phyloP scores from a whole-genome alignment of 371 early-diverging fungal species.

The Circinella umbellata region DNA sequence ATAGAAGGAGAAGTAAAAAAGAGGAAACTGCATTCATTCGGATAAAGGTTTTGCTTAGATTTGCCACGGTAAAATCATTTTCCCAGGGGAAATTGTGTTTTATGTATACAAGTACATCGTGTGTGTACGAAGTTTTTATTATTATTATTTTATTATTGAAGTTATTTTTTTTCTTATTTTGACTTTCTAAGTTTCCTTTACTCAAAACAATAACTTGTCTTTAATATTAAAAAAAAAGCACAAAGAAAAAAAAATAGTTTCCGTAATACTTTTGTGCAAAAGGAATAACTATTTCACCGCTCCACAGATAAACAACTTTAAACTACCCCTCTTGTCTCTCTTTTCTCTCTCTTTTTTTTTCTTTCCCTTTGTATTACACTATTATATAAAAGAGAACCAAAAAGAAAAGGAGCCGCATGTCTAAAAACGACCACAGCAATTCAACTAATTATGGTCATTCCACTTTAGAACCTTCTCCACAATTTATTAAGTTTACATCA shows the following conservation, averaged over 20 bases:
- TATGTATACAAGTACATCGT: neutral
- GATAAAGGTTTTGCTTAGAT: neutral
- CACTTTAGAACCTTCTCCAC: slow-evolving; percentile 4
- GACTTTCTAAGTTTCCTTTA: no score
- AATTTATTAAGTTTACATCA: neutral
- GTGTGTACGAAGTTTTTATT: neutral
- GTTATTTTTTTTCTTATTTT: no score
- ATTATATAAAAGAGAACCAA: neutral
- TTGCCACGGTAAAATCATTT: slow-evolving; percentile 1
- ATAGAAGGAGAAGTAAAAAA: no score
- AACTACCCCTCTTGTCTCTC: neutral
- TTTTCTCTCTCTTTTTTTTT: neutral
- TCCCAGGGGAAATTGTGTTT: neutral
- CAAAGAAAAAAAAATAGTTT: no score
- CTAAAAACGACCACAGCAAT: neutral
- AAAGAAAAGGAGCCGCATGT: neutral
- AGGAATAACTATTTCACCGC: no score
- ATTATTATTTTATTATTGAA: no score
- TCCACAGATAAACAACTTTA: no score
- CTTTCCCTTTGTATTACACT: neutral
- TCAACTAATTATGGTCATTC: slow-evolving; percentile 2
- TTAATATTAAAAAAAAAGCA: no score
- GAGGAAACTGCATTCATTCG: neutral
- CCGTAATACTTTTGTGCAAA: no score
- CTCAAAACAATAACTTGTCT: no score